Conservation (phyloP, 2,329 filamentous ascomycete genomes). For the Diaporthe vaccinii region DNA sequence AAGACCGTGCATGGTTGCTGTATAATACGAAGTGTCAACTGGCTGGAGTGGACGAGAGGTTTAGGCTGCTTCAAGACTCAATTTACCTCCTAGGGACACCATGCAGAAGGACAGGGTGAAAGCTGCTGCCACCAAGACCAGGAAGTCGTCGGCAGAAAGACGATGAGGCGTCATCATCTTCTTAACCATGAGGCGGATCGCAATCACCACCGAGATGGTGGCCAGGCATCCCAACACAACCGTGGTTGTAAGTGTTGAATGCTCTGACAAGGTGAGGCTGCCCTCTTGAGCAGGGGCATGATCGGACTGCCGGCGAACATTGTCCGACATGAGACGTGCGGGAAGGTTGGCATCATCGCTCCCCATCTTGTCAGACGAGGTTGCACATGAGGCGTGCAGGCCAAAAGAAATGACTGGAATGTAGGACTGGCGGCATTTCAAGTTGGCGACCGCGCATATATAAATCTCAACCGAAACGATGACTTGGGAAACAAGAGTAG, state of each 20-base stretch:
- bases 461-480: not conserved
- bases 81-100: constrained; percentile 34
- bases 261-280: not conserved
- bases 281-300: constrained; percentile 17
- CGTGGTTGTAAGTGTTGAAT: constrained; percentile 4
- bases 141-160: constrained; percentile 30
- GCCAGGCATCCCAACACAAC: constrained; percentile 31
- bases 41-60: not conserved
- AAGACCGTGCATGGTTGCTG: constrained; percentile 31
- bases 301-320: not conserved
- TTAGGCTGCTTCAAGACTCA: not conserved
- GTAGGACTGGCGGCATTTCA: not conserved
- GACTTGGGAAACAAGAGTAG: not conserved
- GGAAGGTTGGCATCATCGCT: not conserved
- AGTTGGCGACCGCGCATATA: not conserved
- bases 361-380: not conserved
- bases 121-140: constrained; percentile 26
- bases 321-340: not conserved
- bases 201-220: constrained; percentile 28
- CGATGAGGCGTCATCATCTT: constrained; percentile 32
- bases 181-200: constrained; percentile 30
- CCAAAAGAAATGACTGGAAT: not conserved
- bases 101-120: constrained; percentile 31
- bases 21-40: not conserved
- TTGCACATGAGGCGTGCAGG: not conserved